Evolutionary conservation across 805 yeast genomes (phyloP), one percentile per base, ranked within the genome.

Genomic region (Maudiozyma serrabonitensis): DNA sequence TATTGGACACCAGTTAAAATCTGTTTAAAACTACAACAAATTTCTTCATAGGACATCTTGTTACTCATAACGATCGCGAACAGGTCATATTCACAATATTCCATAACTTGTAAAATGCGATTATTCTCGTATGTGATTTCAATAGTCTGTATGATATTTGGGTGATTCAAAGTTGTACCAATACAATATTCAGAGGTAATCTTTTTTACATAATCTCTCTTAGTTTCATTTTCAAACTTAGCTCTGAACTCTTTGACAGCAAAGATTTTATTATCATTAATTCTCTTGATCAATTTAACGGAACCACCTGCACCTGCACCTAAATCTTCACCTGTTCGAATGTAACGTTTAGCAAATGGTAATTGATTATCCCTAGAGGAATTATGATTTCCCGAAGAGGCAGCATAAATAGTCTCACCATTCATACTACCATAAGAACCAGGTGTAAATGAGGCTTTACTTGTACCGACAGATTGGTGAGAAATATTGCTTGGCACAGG

Each of bases 231-330:
- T 41, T 77, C 75, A 55, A 83, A 81, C 61, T 83, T 80, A 16
- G 87, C 78, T 55, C 96, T 76, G 64, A 89, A 90, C 67, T 90
- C 96, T 66, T 90, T 90, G 23, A 90, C 96, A 0, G 97, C 97
- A 72, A 87, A 89, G 1, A 86, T 77, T 58, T 80, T 76, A 31
- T 72, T 69, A 67, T 89, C 96, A 1, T 76, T 67, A 4, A 77
- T 67, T 56, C 95, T 70, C 47, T 75, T 81, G 43, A 87, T 83
- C 45, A 89, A 72, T 59, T 81, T 80, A 34, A 90, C 97, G 15
- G 84, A 77, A 4, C 97, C 97, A 46, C 97, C 97, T 2, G 96
- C 96, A 48, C 97, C 97, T 19, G 93, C 93, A 49, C 96, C 97
- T 45, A 90, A 73, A 51, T 79, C 85, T 53, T 88, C 91, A 47